A percentile compares a stretch with the other conserved stretches of the same genome.
Conservation (phyloP, 2,329 filamentous ascomycete genomes). For the Cordyceps militaris region DNA sequence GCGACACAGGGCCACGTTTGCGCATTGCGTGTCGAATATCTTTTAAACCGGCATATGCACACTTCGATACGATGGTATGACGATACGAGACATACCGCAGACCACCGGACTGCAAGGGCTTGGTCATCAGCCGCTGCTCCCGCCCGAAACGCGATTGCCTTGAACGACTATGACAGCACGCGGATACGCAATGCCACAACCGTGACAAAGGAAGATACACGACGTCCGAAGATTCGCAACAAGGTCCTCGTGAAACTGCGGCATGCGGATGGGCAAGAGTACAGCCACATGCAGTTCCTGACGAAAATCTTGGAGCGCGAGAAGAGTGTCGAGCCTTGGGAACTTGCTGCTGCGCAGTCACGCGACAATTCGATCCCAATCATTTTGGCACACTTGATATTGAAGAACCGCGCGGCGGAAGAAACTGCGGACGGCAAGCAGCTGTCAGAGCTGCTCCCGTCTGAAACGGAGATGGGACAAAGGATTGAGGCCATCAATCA, state of each 20-base stretch:
- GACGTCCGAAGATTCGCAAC: no score
- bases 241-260: not conserved
- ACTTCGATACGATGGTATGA: not conserved
- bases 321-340: not conserved
- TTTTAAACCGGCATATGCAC: not conserved
- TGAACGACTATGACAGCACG: not conserved
- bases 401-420: not conserved
- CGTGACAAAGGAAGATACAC: not conserved
- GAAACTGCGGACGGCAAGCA: not conserved
- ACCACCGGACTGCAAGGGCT: not conserved
- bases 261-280: not conserved
- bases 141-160: not conserved
- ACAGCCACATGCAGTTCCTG: not conserved
- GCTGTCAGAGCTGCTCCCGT: conserved; percentile 22
- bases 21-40: not conserved
- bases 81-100: not conserved
- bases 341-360: not conserved
- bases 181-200: not conserved
- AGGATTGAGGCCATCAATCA: conserved; percentile 17
- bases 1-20: not conserved
- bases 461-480: conserved; percentile 18
- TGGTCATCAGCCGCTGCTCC: not conserved
- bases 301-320: conserved; percentile 1
- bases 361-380: not conserved
- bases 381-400: not conserved